phyloP scores from a whole-genome alignment of 306 rosid genomes.

The Fagus crenata region DNA sequence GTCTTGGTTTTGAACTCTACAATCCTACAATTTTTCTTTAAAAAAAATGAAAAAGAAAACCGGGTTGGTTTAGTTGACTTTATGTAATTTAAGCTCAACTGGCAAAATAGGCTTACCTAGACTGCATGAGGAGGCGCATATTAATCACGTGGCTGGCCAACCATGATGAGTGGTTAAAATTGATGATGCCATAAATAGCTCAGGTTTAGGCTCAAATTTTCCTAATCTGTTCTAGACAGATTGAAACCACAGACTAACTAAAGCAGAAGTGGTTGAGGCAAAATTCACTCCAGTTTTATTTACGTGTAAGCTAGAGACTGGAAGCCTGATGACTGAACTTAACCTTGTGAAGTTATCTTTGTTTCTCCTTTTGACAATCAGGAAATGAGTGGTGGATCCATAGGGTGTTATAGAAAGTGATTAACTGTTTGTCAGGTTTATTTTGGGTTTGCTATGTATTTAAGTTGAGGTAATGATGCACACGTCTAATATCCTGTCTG shows the following conservation, averaged over 20 bases:
- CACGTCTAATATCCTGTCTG: slow-evolving; percentile 47
- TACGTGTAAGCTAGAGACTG: slow-evolving; percentile 17
- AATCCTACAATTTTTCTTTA: background rate
- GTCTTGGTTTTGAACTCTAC: background rate
- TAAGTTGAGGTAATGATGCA: slow-evolving; percentile 38
- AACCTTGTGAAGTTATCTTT: background rate
- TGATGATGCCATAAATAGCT: slow-evolving; percentile 2
- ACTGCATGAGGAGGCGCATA: slow-evolving; percentile 17
- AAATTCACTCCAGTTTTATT: slow-evolving; percentile 15
- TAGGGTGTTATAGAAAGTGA: slow-evolving; percentile 36
- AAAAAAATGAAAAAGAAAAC: background rate
- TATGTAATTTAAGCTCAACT: slow-evolving; percentile 1
- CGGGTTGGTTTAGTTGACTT: slow-evolving; percentile 15
- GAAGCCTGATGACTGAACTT: slow-evolving; percentile 23
- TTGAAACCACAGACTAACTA: slow-evolving; percentile 13
- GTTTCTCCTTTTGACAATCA: slow-evolving; percentile 18
- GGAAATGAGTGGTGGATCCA: slow-evolving; percentile 28
- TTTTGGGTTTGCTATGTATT: slow-evolving; percentile 39
- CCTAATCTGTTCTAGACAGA: slow-evolving; percentile 16
- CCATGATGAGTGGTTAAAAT: slow-evolving; percentile 6
- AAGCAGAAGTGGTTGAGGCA: slow-evolving; percentile 12
- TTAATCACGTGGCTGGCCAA: slow-evolving; percentile 22
- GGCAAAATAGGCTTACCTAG: slow-evolving; percentile 15
- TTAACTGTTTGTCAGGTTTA: slow-evolving; percentile 35
- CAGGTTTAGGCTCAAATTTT: slow-evolving; percentile 22